Evolutionary conservation across 306 rosid genomes (phyloP).

Genomic region (Trifolium repens): DNA sequence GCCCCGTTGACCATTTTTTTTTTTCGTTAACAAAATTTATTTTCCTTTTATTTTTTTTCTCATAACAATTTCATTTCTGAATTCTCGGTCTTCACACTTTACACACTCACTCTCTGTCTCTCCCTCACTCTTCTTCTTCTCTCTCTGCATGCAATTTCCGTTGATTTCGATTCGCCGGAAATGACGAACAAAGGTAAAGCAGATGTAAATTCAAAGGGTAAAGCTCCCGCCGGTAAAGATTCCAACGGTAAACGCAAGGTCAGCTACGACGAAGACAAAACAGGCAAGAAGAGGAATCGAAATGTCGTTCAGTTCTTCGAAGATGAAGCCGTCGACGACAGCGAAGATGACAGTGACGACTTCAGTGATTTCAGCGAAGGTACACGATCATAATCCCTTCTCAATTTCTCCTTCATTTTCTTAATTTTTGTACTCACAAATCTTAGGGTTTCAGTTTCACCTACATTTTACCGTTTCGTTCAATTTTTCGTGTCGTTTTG

Average conservation of each 20-base stretch:
- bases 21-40: neutral
- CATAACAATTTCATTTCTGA: neutral
- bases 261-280: conserved; percentile 47
- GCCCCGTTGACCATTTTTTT: conserved; percentile 1
- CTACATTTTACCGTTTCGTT: conserved; percentile 31
- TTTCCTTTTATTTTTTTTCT: too few relatives aligned
- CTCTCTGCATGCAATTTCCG: conserved; percentile 39
- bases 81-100: neutral
- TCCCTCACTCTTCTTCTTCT: neutral
- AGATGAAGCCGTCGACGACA: conserved; percentile 53
- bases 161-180: conserved; percentile 29
- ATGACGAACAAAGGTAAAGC: conserved; percentile 68
- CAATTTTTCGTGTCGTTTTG: neutral
- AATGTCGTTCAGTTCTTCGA: conserved; percentile 75
- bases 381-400: conserved; percentile 21
- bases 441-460: conserved; percentile 48
- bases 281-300: conserved; percentile 60
- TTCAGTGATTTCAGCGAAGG: conserved; percentile 58
- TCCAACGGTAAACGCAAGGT: conserved; percentile 57
- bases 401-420: conserved; percentile 3
- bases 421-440: neutral
- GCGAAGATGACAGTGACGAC: conserved; percentile 48
- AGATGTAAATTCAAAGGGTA: conserved; percentile 55
- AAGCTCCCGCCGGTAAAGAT: conserved; percentile 60
- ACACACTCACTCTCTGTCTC: neutral